Evolutionary conservation across 768 basidiomycete species (phyloP), one percentile per base, ranked within the genome.

Genomic region (Rhizopogon roseolus): DNA sequence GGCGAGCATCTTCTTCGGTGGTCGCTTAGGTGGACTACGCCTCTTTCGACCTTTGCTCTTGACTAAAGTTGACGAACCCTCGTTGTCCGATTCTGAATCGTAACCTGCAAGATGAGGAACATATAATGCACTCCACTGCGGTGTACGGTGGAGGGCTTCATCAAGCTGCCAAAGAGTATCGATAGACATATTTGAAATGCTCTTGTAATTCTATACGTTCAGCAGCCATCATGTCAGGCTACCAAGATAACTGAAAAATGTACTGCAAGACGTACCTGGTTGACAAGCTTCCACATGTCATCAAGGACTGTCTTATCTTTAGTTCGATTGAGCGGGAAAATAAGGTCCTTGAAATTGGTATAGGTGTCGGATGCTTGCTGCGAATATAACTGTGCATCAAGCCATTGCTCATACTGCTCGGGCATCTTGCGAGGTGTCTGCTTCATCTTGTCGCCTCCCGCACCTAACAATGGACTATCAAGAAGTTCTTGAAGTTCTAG

Each of bases 401-500:
- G 64, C 88, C 89, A 93, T 46, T 62, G 61, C 53, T 85, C 79
- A 56, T 82, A 88, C 39, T 76, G 76, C 49, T 81, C 78, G 5
- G 86, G 81, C 74, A 82, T 82, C 43, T 75, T 63, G 37, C 77
- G 79, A 14, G 73, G 66, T 37, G 73, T 68, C 6, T 70, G 66
- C 62, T 75, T 81, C 78, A 82, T 86, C 27, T 64, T 63, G 41
- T 79, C 72, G 38, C 78, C 81, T 13, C 84, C 78, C 4, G 78
- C 68, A 2, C 81, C 81, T 38, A 84, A 70, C 34, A 93, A 68
- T 2, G 85, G 81, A 14, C 72, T 71, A 50, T 87, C 85, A 13
- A 93, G 67, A 27, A 88, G 64, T 41, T 84, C 80, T 61, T 82
- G 82, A 6, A 91, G 66, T 63, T 88, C 77, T 25, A 92, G 76